Evolutionary conservation across 441 rosid species (phyloP).

Genomic region (Erysimum cheiri): DNA sequence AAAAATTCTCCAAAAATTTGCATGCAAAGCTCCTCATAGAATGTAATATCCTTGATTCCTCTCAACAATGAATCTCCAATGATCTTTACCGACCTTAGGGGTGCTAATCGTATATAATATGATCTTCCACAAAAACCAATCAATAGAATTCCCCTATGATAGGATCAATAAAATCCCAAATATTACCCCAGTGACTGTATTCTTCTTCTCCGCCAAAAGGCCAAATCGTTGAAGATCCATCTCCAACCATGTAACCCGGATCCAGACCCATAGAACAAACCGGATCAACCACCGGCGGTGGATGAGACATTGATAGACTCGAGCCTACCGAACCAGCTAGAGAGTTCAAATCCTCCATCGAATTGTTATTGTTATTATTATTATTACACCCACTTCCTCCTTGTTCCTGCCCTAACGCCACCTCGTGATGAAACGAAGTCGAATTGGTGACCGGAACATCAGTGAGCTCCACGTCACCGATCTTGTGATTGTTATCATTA

Average conservation of each 20-base stretch:
- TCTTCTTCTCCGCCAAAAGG: constrained; percentile 65
- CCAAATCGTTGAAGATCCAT: constrained; percentile 68
- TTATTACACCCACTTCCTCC: constrained; percentile 39
- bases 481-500: constrained; percentile 15
- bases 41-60: constrained; percentile 25
- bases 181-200: constrained; percentile 54
- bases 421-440: constrained; percentile 22
- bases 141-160: constrained; percentile 44
- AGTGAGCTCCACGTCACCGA: constrained; percentile 24
- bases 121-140: constrained; percentile 20
- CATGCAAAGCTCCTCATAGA: constrained; percentile 40
- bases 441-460: constrained; percentile 27
- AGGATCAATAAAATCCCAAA: constrained; percentile 79
- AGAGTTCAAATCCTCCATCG: constrained; percentile 50
- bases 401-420: constrained; percentile 41
- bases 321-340: constrained; percentile 58
- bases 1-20: constrained; percentile 31
- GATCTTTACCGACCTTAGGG: constrained; percentile 6
- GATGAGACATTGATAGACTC: constrained; percentile 50
- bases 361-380: constrained; percentile 26
- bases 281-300: constrained; percentile 27
- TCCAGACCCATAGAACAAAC: constrained; percentile 52
- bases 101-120: constrained; percentile 18
- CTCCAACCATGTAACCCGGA: constrained; percentile 52
- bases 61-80: constrained; percentile 23